Percentiles rank a stretch among this genome's conserved stretches.
Conservation (phyloP, 257 asterid genomes). For the Scutellaria baicalensis region DNA sequence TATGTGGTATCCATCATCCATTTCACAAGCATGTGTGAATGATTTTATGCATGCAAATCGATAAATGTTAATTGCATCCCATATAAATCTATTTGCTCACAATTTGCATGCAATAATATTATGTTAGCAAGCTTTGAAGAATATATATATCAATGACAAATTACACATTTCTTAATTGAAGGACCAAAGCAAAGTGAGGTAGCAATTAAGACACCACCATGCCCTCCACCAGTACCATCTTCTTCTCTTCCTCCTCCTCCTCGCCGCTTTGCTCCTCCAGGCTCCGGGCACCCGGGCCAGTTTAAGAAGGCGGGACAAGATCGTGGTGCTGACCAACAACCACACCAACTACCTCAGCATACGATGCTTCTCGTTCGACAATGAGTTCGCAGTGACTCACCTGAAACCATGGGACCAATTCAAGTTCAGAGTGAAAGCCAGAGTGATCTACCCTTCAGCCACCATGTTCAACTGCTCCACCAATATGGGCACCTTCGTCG, state of each 20-base stretch:
- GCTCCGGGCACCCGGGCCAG: neutral
- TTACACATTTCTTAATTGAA: neutral
- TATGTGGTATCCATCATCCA: no score
- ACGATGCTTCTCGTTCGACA: slow-evolving; percentile 51
- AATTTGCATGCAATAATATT: neutral
- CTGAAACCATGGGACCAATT: slow-evolving; percentile 29
- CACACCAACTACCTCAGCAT: slow-evolving; percentile 55
- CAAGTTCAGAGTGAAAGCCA: slow-evolving; percentile 22
- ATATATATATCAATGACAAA: neutral
- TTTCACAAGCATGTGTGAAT: no score
- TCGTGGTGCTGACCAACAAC: slow-evolving; percentile 40
- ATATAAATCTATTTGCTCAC: no score
- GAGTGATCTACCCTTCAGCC: slow-evolving; percentile 34
- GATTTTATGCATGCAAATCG: no score
- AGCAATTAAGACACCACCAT: neutral
- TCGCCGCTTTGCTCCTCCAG: neutral
- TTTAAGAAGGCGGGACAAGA: neutral
- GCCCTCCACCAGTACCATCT: neutral
- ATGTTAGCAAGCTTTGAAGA: neutral
- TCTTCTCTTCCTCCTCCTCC: neutral
- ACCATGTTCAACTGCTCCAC: slow-evolving; percentile 86
- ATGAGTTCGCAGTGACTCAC: slow-evolving; percentile 23
- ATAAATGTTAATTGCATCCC: no score
- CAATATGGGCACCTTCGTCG: slow-evolving; percentile 66
- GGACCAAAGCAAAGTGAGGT: neutral